Evolutionary conservation across 2,329 filamentous ascomycete species (phyloP).

Genomic region (Elsinoe arachidis): DNA sequence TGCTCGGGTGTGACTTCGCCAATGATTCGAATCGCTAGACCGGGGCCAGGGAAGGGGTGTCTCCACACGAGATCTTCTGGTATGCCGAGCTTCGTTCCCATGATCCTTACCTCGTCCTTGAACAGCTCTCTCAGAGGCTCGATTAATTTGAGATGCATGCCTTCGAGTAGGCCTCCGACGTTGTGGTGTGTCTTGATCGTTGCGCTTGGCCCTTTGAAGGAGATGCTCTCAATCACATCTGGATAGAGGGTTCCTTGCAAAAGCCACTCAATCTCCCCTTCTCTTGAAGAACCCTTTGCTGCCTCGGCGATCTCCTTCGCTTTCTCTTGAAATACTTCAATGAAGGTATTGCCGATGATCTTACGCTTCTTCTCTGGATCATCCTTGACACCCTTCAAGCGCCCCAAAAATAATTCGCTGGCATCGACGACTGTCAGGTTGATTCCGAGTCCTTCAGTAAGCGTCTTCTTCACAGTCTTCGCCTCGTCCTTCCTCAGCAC

Average conservation of each 20-base stretch:
- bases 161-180: conserved; percentile 58
- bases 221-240: conserved; percentile 62
- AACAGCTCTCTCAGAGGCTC: conserved; percentile 73
- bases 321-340: conserved; percentile 74
- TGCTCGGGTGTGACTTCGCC: conserved; percentile 76
- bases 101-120: conserved; percentile 69
- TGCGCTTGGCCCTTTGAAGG: conserved; percentile 61
- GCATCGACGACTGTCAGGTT: conserved; percentile 84
- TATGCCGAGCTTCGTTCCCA: conserved; percentile 63
- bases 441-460: conserved; percentile 73
- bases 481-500: conserved; percentile 81
- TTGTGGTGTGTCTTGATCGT: conserved; percentile 72
- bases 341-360: conserved; percentile 75
- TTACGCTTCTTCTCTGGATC: conserved; percentile 83
- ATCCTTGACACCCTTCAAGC: conserved; percentile 63
- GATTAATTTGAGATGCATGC: conserved; percentile 60
- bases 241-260: conserved; percentile 80
- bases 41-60: conserved; percentile 68
- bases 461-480: conserved; percentile 67
- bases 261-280: conserved; percentile 76
- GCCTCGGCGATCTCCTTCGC: conserved; percentile 65
- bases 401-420: conserved; percentile 63
- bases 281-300: conserved; percentile 55
- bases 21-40: conserved; percentile 69
- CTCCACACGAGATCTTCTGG: conserved; percentile 67